Evolutionary conservation across 2,329 filamentous ascomycete genomes (phyloP), one percentile per base, ranked within the genome.

Genomic region (Dactylellina cionopaga): DNA sequence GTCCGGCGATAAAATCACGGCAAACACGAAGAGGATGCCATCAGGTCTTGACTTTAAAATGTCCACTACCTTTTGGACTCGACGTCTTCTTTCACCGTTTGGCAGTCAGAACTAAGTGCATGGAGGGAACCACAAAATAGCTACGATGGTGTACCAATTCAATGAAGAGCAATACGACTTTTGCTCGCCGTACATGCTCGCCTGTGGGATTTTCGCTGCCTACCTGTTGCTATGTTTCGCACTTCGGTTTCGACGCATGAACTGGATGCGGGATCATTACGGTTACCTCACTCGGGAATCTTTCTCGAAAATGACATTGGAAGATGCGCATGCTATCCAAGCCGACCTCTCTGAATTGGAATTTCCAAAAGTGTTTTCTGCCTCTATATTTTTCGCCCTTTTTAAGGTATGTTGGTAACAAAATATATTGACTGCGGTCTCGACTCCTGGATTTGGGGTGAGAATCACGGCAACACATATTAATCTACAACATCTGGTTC

Each of bases 331-430:
- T 3, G 51, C 33, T 25, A 41, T 55, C 33, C 51, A 55, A 17
- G 33, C 25, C 19, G n/a, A 41, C 17, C 51, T 55, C n/a, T 19
- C 51, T 6, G 51, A 55, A 33, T 19, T 55, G 24, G 51, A 55
- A n/a, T 55, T 55, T 15, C 51, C 51, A 17, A 37, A 22, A 15
- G 33, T 55, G 5, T 55, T 55, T 55, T 55, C 51, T 13, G 51
- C 33, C 5, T 55, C 51, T n/a, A 15, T 55, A 6, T 55, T 55
- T 43, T 55, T 55, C 13, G 51, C 51, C 17, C 51, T 55, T 10
- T 55, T 55, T 17, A 55, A 55, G 51, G 51, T 55, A 55, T 4
- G 49, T n/a, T n/a, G n/a, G n/a, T n/a, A n/a, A n/a, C n/a, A n/a
- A n/a, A n/a, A n/a, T n/a, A n/a, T n/a, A n/a, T n/a, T n/a, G n/a